Conservation (phyloP, 2,329 filamentous ascomycete genomes). For the Elsinoe perseae region DNA sequence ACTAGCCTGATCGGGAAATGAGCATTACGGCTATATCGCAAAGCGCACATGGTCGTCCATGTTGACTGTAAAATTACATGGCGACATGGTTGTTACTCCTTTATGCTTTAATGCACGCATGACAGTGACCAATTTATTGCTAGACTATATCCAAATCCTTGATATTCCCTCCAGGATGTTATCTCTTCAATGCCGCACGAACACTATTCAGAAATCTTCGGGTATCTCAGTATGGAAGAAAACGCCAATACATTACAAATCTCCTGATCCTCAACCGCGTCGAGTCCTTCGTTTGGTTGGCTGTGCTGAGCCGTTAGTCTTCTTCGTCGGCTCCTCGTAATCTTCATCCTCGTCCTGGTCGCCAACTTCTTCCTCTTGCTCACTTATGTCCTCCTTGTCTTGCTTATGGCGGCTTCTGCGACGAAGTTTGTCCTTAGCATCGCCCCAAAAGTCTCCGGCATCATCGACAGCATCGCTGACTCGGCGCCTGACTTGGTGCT, state of each 20-base stretch:
- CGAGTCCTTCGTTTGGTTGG: slow-evolving; percentile 5
- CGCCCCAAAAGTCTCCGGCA: slow-evolving; percentile 21
- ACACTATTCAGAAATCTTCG: neutral
- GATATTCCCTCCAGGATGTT: neutral
- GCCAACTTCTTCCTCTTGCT: neutral
- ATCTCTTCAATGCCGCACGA: neutral
- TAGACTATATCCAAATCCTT: too few relatives aligned
- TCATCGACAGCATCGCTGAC: slow-evolving; percentile 32
- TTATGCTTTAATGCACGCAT: too few relatives aligned
- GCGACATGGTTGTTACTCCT: too few relatives aligned
- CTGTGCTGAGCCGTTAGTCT: neutral
- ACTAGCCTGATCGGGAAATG: neutral
- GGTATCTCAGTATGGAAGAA: slow-evolving; percentile 13
- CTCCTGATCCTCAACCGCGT: neutral
- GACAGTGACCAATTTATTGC: too few relatives aligned
- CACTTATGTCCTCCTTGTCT: neutral
- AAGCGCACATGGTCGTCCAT: too few relatives aligned
- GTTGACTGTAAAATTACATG: too few relatives aligned
- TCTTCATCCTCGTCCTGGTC: neutral
- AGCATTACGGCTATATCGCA: neutral
- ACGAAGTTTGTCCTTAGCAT: slow-evolving; percentile 12
- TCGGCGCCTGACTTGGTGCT: slow-evolving; percentile 44
- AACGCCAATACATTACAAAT: neutral
- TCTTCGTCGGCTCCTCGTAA: slow-evolving; percentile 3
- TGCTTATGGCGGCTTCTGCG: neutral